Conservation (phyloP, 257 asterid genomes). For the Solanum gandarillasii region DNA sequence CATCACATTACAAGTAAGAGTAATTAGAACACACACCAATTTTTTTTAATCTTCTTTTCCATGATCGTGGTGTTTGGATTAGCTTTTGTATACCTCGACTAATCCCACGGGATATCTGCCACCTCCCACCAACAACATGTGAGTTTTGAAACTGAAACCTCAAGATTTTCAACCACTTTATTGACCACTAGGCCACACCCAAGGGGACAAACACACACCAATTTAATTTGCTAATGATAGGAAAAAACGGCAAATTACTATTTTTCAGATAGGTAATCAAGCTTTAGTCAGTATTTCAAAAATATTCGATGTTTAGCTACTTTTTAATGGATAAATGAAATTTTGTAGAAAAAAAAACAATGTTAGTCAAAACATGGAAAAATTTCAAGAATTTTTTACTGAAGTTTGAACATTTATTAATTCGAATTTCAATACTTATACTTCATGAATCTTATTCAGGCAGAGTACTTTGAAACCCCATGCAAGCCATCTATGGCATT, state of each 20-base stretch:
- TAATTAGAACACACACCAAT: neutral
- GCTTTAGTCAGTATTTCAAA: neutral
- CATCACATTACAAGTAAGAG: slow-evolving; percentile 84
- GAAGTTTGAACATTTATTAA: neutral
- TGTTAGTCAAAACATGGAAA: neutral
- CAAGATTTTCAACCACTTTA: too few species aligned
- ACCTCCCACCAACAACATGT: too few species aligned
- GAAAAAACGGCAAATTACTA: neutral
- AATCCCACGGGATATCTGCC: too few species aligned
- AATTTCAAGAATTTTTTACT: neutral
- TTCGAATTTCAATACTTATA: neutral
- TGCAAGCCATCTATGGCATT: neutral
- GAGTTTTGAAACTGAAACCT: too few species aligned
- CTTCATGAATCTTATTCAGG: too few species aligned
- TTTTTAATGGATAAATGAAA: neutral
- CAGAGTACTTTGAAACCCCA: too few species aligned
- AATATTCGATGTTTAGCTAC: neutral
- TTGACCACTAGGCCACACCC: too few species aligned
- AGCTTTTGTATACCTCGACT: too few species aligned
- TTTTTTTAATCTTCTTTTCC: too few species aligned
- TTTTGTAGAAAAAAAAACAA: neutral
- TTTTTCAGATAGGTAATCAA: neutral
- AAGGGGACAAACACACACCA: too few species aligned
- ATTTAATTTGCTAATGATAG: neutral
- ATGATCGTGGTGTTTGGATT: neutral